Evolutionary conservation across 768 basidiomycete species (phyloP), one percentile per base, ranked within the genome.

Genomic region (Lactarius quietus): DNA sequence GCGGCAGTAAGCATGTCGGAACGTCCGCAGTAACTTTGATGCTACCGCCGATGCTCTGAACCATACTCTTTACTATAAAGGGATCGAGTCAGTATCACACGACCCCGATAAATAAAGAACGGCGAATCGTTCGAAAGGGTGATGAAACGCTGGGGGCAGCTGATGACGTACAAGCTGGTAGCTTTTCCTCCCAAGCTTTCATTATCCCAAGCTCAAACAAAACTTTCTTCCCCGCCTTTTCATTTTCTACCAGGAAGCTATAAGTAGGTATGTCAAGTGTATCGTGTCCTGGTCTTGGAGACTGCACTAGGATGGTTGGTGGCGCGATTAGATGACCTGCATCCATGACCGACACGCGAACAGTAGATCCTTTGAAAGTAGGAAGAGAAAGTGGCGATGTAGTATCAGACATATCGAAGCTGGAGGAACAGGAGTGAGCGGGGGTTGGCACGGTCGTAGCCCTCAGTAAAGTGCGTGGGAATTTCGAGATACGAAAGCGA

Each of bases 181-280:
- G 23, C 33, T 57, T 57, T 38, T 57, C 56, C 15, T 33, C 38
- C 56, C 36, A 38, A 57, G 7, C 56, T 38, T 57, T 57, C 56
- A 33, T 57, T 3, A 57, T 36, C 26, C 56, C 56, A n/a, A 57
- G 56, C 23, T 57, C 56, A 36, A 23, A 57, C 26, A 58, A 26
- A 15, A 43, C 17, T 26, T 58, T 43, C 57, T 43, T 41, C 29
- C 57, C 57, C 29, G 8, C 20, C 12, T 9, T 43, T 20, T 58
- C 57, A 17, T 58, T 58, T 38, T 58, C 57, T 15, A 58, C 57
- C 23, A 58, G 39, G 57, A 58, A 58, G 38, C 57, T 39, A 58
- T 58, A 58, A 9, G 26, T n/a, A 17, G 36, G 57, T 17, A 58
- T 18, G 8, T 58, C 29, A 23, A 31, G 17, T 10, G 38, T 29